Conservation (phyloP, 139 green algal species). For the Eudorina sp. region DNA sequence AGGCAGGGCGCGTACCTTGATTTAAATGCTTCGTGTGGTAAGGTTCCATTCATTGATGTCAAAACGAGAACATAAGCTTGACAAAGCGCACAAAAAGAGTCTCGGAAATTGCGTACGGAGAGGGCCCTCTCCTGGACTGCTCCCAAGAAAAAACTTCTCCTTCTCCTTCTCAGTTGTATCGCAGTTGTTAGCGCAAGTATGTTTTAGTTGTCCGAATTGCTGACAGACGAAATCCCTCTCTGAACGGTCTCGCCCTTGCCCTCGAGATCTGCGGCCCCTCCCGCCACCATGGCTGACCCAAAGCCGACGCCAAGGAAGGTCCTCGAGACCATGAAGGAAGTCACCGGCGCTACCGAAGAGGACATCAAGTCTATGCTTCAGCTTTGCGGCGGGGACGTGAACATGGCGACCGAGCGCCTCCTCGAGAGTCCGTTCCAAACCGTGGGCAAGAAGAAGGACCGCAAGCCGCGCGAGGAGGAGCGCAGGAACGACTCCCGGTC, state of each 20-base stretch:
- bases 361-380: constrained; percentile 60
- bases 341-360: constrained; percentile 57
- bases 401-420: constrained; percentile 60
- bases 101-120: no score
- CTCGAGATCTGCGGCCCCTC: constrained; percentile 23
- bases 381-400: constrained; percentile 57
- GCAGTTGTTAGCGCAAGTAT: constrained; percentile 27
- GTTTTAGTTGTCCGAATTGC: constrained; percentile 26
- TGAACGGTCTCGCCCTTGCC: constrained; percentile 9
- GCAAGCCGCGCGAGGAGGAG: constrained; percentile 3
- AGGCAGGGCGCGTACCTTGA: no score
- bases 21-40: no score
- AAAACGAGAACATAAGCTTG: no score
- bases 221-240: background rate
- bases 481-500: constrained; percentile 19
- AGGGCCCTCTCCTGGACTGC: no score
- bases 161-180: no score
- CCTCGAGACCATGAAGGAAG: constrained; percentile 62
- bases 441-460: constrained; percentile 52
- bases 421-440: constrained; percentile 53
- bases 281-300: constrained; percentile 26
- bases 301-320: constrained; percentile 48
- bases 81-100: no score
- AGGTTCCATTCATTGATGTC: no score
- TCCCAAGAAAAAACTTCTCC: no score